Conservation (phyloP, 768 basidiomycete species). For the Artomyces pyxidatus region DNA sequence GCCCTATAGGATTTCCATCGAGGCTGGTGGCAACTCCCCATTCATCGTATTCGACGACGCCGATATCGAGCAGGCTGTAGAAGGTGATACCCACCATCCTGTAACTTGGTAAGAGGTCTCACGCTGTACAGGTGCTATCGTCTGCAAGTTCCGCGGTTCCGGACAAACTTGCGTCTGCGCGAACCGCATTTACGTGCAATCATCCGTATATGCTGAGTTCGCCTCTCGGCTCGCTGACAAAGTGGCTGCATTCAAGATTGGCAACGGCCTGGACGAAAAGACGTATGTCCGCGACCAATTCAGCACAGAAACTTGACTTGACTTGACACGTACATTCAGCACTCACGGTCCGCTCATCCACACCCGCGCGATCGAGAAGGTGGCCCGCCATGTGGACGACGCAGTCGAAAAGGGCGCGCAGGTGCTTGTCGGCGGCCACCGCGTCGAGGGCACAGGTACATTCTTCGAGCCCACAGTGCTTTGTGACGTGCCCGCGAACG, state of each 20-base stretch:
- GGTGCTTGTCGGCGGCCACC: constrained; percentile 83
- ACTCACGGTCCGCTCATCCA: constrained; percentile 97
- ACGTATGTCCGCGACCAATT: constrained; percentile 39
- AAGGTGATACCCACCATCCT: constrained; percentile 39
- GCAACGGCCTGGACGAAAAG: constrained; percentile 74
- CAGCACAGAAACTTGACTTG: not conserved
- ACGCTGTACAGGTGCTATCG: constrained; percentile 46
- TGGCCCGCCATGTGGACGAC: constrained; percentile 78
- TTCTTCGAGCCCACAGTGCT: constrained; percentile 90
- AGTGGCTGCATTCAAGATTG: constrained; percentile 79
- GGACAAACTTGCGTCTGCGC: constrained; percentile 87
- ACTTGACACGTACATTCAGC: constrained; percentile 27
- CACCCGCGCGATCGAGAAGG: constrained; percentile 76
- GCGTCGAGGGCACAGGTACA: constrained; percentile 43
- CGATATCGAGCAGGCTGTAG: constrained; percentile 85
- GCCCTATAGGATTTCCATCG: constrained; percentile 64
- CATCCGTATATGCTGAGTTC: constrained; percentile 87
- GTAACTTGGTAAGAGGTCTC: not conserved
- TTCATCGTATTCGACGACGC: constrained; percentile 98
- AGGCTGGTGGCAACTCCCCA: constrained; percentile 91
- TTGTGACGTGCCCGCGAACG: constrained; percentile 65
- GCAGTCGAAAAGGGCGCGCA: constrained; percentile 81
- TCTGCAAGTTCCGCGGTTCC: constrained; percentile 71
- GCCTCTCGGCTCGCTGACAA: constrained; percentile 78
- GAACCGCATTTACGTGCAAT: constrained; percentile 91